phyloP scores from a whole-genome alignment of 1,284 basidiomycete genomes.

The Termitomyces sp. region DNA sequence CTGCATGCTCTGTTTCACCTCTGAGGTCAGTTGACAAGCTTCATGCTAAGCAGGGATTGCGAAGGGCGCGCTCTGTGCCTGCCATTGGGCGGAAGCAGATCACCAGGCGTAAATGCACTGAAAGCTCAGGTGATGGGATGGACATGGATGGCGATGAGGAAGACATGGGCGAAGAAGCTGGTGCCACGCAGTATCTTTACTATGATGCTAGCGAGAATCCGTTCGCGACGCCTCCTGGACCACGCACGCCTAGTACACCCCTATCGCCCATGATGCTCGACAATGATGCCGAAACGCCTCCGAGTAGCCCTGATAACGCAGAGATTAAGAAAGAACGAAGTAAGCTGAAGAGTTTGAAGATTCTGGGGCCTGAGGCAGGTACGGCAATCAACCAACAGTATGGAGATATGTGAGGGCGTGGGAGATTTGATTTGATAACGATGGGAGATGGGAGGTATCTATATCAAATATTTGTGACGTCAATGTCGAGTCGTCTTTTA shows the following conservation, averaged over 20 bases:
- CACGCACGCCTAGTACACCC: constrained; percentile 2
- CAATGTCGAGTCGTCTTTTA: not conserved
- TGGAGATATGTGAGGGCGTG: not conserved
- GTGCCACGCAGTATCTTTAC: not conserved
- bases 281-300: not conserved
- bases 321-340: constrained; percentile 10
- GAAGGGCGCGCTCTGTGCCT: constrained; percentile 2
- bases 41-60: not conserved
- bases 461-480: not conserved
- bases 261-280: constrained; percentile 4
- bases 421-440: constrained; percentile 1
- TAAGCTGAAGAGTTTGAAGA: constrained; percentile 9
- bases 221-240: constrained; percentile 9
- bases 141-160: not conserved
- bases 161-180: not conserved
- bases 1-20: not conserved
- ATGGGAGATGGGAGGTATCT: not conserved
- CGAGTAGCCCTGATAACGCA: constrained; percentile 1
- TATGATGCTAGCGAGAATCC: constrained; percentile 2
- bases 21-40: not conserved
- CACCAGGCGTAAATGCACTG: not conserved
- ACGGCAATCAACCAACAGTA: constrained; percentile 4
- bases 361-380: constrained; percentile 11
- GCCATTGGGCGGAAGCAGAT: not conserved
- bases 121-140: not conserved